Evolutionary conservation across 2,329 filamentous ascomycete species (phyloP).

Genomic region (Triangularia setosa): DNA sequence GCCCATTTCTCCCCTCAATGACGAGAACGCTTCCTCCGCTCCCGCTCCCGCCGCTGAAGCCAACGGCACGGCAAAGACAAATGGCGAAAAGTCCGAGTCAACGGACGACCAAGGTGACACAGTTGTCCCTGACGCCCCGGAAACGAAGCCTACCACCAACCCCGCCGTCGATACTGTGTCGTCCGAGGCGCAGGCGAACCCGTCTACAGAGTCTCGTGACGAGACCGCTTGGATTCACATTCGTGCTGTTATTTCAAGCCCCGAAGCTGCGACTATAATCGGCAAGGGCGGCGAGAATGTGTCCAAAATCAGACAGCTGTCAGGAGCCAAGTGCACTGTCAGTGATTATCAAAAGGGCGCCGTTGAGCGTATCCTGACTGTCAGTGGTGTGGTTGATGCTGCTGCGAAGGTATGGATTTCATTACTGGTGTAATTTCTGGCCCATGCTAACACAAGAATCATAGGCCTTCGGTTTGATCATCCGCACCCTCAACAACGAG

Average conservation of each 20-base stretch:
- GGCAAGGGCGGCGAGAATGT: constrained; percentile 99
- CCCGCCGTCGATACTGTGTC: constrained; percentile 38
- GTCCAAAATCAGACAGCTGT: constrained; percentile 90
- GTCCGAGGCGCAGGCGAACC: constrained; percentile 35
- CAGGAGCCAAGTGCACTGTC: constrained; percentile 96
- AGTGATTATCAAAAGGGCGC: constrained; percentile 97
- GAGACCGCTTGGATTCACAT: constrained; percentile 97
- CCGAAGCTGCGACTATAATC: constrained; percentile 95
- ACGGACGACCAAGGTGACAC: constrained; percentile 65
- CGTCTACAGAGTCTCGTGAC: constrained; percentile 64
- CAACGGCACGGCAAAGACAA: constrained; percentile 48
- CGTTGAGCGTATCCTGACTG: constrained; percentile 94
- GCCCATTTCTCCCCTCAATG: constrained; percentile 36
- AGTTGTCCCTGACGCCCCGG: constrained; percentile 61
- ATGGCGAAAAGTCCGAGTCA: constrained; percentile 46
- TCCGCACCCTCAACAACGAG: constrained; percentile 97
- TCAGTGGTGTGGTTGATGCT: constrained; percentile 93
- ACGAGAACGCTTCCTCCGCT: constrained; percentile 29
- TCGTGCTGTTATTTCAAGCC: constrained; percentile 93
- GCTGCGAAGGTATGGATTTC: constrained; percentile 76
- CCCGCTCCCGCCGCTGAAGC: constrained; percentile 41
- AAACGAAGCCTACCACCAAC: constrained; percentile 47
- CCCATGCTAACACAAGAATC: constrained; percentile 27
- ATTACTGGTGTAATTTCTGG: neutral
- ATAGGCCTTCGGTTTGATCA: constrained; percentile 94